A percentile compares a stretch with the other conserved stretches of the same genome.
phyloP scores from a whole-genome alignment of 495 filamentous ascomycete genomes.

The Penicillium taxi region DNA sequence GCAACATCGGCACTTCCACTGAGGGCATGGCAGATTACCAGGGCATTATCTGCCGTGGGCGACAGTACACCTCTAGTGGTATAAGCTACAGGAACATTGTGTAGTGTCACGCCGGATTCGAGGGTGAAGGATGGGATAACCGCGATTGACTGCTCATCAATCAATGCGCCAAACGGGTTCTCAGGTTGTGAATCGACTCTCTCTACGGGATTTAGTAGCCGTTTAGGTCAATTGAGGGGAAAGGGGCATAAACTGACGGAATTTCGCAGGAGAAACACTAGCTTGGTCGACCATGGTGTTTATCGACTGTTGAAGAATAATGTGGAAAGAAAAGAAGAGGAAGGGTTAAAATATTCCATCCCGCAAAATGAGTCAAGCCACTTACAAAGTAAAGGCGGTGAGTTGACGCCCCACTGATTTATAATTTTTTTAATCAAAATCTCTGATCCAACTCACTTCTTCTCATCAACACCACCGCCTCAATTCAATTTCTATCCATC shows the following conservation, averaged over 20 bases:
- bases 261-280: constrained; percentile 15
- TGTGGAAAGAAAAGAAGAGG: constrained; percentile 2
- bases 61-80: constrained; percentile 75
- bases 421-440: background rate
- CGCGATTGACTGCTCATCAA: constrained; percentile 76
- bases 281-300: constrained; percentile 25
- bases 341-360: constrained; percentile 8
- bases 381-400: constrained; percentile 6
- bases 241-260: constrained; percentile 38
- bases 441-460: background rate
- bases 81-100: constrained; percentile 90
- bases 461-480: background rate
- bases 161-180: constrained; percentile 82
- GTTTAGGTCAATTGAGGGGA: constrained; percentile 14
- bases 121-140: constrained; percentile 86
- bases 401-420: background rate
- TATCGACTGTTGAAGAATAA: constrained; percentile 4
- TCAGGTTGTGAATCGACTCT: constrained; percentile 64
- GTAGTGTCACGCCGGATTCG: constrained; percentile 80
- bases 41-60: constrained; percentile 70
- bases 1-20: constrained; percentile 93
- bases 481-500: constrained; percentile 4
- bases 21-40: constrained; percentile 96
- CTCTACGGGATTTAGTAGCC: constrained; percentile 60
- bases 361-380: constrained; percentile 5